Evolutionary conservation across 768 basidiomycete genomes (phyloP), one percentile per base, ranked within the genome.

Genomic region (Coprinopsis cinerea): DNA sequence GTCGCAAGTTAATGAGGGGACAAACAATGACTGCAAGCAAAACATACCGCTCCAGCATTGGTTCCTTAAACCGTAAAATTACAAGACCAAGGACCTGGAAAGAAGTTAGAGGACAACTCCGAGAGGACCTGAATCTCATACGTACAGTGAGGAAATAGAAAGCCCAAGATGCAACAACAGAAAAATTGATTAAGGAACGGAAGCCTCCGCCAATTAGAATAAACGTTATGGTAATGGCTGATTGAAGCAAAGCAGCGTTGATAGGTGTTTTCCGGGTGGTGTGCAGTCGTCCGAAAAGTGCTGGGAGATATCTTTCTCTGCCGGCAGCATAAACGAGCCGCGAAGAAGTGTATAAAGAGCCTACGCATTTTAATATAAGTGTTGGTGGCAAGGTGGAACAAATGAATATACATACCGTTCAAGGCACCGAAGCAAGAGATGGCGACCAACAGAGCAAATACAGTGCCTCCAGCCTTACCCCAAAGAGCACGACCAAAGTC

Each of bases 361-460:
- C 84, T 88, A 53, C 43, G 48, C 52, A 45, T 56, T 30, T 44
- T 44, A 54, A 52, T 47, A 48, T 27, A 35, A 51, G 37, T 37
- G 23, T 28, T 23, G 26, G 20, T 26, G 46, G 37, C 14, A 28
- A 26, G 11, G 34, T 22, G 13, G 35, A 37, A 6, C 39, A 34
- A 15, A 25, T 6, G 14, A 23, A 36, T 40, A 48, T 59, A 61
- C 55, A 36, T 57, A 81, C 92, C 88, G 62, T 96, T 95, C 46
- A 99, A 67, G 1, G 96, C 92, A 15, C 95, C 95, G 56, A 99
- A 92, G 63, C 92, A 96, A 2, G 93, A 96, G 51, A 97, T 76
- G 1, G 92, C 90, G 13, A 99, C 95, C 77, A 92, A 82, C 44
- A 84, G 74, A 1, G 95, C 91, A 62, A 99, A 96, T 14, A 92